A percentile compares a stretch with the other conserved stretches of the same genome.
Conservation (phyloP, 2,329 filamentous ascomycete species). For the Coniochaeta pulveracea region DNA sequence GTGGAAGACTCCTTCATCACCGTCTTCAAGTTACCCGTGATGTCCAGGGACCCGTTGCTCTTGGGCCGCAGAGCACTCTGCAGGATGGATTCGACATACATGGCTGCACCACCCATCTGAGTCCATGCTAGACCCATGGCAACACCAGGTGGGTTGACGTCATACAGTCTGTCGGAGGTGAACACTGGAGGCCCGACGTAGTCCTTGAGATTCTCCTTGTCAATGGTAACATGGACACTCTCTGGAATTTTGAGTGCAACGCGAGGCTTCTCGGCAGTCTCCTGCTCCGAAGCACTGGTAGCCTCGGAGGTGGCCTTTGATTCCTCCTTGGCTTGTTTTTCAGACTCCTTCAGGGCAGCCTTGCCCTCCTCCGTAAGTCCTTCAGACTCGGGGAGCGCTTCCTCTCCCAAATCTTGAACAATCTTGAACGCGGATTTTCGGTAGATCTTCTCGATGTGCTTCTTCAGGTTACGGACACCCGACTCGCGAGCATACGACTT, state of each 20-base stretch:
- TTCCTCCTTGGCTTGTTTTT: slow-evolving; percentile 31
- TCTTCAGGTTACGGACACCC: slow-evolving; percentile 94
- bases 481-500: slow-evolving; percentile 98
- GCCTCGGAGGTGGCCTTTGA: slow-evolving; percentile 18
- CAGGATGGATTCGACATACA: slow-evolving; percentile 95
- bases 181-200: slow-evolving; percentile 95
- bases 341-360: slow-evolving; percentile 57
- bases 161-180: slow-evolving; percentile 90
- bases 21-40: slow-evolving; percentile 86
- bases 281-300: slow-evolving; percentile 36
- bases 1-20: slow-evolving; percentile 98
- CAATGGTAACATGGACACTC: slow-evolving; percentile 73
- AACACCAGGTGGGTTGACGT: slow-evolving; percentile 84
- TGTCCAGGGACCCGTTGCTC: slow-evolving; percentile 71
- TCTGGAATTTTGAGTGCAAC: slow-evolving; percentile 76
- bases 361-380: slow-evolving; percentile 82
- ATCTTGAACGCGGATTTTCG: slow-evolving; percentile 96
- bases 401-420: slow-evolving; percentile 85
- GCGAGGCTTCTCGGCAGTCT: slow-evolving; percentile 60
- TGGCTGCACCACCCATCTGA: slow-evolving; percentile 86
- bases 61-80: slow-evolving; percentile 66
- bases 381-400: slow-evolving; percentile 66
- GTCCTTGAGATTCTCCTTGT: slow-evolving; percentile 84
- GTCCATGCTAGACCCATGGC: slow-evolving; percentile 99
- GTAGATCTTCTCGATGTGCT: slow-evolving; percentile 99